phyloP scores from a whole-genome alignment of 352 stramenopile genomes.

The Phytophthora citrophthora region DNA sequence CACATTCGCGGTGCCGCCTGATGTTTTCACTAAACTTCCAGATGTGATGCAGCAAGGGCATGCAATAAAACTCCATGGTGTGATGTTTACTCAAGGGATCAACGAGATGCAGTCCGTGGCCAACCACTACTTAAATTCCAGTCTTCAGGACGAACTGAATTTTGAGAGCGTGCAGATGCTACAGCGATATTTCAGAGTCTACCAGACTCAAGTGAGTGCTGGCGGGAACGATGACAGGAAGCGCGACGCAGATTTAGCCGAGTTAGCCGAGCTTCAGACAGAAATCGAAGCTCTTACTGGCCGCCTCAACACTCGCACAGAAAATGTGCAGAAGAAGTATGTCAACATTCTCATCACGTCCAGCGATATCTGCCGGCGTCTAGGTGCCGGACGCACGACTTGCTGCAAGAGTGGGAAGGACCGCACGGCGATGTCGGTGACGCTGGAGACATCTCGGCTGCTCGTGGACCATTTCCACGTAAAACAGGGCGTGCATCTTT shows the following conservation, averaged over 20 bases:
- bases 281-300: slow-evolving; percentile 65
- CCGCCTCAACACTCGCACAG: slow-evolving; percentile 66
- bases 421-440: slow-evolving; percentile 97
- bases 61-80: slow-evolving; percentile 74
- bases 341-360: slow-evolving; percentile 89
- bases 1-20: slow-evolving; percentile 68
- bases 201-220: slow-evolving; percentile 67
- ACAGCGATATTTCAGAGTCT: slow-evolving; percentile 77
- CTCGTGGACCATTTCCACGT: slow-evolving; percentile 89
- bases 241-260: slow-evolving; percentile 30
- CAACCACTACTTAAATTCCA: slow-evolving; percentile 86
- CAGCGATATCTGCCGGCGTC: slow-evolving; percentile 87
- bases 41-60: slow-evolving; percentile 69
- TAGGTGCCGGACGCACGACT: slow-evolving; percentile 92
- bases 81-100: slow-evolving; percentile 92
- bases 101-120: slow-evolving; percentile 95
- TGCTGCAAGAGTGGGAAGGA: slow-evolving; percentile 99
- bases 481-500: slow-evolving; percentile 85
- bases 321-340: slow-evolving; percentile 85
- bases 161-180: slow-evolving; percentile 76
- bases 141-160: slow-evolving; percentile 88
- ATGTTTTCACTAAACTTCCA: slow-evolving; percentile 64
- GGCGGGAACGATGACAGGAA: slow-evolving; percentile 29
- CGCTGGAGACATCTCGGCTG: slow-evolving; percentile 94
- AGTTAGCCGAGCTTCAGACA: slow-evolving; percentile 58